Base-by-base conservation (phyloP, 208 protist species). In the Lotmaria passim region DNA sequence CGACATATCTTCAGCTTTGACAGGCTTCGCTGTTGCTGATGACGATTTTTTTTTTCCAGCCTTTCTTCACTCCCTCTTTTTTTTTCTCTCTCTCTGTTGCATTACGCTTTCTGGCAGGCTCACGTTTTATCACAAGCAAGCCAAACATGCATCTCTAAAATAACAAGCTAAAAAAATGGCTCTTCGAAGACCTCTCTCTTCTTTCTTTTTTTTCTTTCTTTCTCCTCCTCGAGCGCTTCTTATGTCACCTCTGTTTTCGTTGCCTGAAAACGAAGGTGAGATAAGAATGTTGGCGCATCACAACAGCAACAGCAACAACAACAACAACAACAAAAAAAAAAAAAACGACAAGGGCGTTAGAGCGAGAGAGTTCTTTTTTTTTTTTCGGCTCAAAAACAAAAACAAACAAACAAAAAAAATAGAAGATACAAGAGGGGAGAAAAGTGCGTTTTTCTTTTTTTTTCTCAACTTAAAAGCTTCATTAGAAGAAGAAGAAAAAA, bases 381-480 rank as follows among this genome's bases (percentile, higher is more conserved):
- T n/a, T n/a, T n/a, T n/a, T n/a, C n/a, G n/a, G n/a, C 36, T 33
- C 0, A 10, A 11, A 2, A 12, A 39, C 31, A 47, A 12, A 39
- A 3, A 63, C 23, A 51, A 34, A 48, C 5, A 38, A 39, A 12
- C 36, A 12, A 7, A 7, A 48, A 21, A 48, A 24, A 14, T 21
- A 21, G 3, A 23, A 21, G 17, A 56, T n/a, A 47, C 31, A 44
- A 8, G 59, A 36, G 33, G 60, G 12, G n/a, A n/a, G n/a, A n/a
- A n/a, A n/a, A n/a, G n/a, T n/a, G n/a, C n/a, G n/a, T n/a, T n/a
- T n/a, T n/a, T n/a, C n/a, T n/a, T n/a, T n/a, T 53, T 77, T 44
- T 36, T 47, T 73, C 46, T 63, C 43, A 3, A 61, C 31, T n/a
- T 53, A 64, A 56, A 78, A 46, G 67, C 19, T 50, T 53, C 21